Conservation (phyloP, 2,329 filamentous ascomycete species). For the Ceratocystis eucalypticola region DNA sequence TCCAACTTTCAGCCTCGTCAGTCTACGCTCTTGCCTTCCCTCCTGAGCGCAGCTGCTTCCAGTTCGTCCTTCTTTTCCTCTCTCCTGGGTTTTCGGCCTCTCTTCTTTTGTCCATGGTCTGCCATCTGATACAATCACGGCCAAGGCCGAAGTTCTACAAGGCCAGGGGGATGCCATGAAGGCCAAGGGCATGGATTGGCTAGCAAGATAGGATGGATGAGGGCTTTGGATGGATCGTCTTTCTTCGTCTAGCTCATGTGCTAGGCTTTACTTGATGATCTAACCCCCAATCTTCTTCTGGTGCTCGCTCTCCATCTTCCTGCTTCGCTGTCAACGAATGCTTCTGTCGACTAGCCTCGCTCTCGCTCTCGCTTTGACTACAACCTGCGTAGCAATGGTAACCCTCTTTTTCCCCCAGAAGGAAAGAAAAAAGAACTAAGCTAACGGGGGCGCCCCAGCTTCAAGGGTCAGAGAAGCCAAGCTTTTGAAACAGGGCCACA, state of each 20-base stretch:
- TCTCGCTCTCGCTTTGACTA: neutral
- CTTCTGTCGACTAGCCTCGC: neutral
- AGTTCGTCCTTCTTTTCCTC: neutral
- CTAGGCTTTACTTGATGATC: neutral
- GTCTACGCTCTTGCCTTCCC: neutral
- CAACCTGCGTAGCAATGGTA: neutral
- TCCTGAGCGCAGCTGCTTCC: neutral
- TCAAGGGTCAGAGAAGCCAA: neutral
- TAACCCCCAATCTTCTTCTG: neutral
- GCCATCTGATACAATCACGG: conserved; percentile 7
- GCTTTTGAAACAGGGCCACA: conserved; percentile 7
- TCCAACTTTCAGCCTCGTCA: too few relatives aligned
- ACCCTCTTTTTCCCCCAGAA: neutral
- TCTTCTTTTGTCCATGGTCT: neutral
- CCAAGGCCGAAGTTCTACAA: neutral
- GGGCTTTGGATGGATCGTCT: neutral
- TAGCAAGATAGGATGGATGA: neutral
- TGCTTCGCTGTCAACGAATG: neutral
- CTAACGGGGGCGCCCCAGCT: neutral
- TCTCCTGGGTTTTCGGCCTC: neutral
- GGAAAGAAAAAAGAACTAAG: too few relatives aligned
- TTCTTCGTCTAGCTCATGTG: neutral
- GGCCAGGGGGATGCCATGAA: neutral
- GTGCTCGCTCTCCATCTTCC: neutral
- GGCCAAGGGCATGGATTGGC: neutral